phyloP scores from a whole-genome alignment of 164 flowering plant species.

The Stephania cephalantha region DNA sequence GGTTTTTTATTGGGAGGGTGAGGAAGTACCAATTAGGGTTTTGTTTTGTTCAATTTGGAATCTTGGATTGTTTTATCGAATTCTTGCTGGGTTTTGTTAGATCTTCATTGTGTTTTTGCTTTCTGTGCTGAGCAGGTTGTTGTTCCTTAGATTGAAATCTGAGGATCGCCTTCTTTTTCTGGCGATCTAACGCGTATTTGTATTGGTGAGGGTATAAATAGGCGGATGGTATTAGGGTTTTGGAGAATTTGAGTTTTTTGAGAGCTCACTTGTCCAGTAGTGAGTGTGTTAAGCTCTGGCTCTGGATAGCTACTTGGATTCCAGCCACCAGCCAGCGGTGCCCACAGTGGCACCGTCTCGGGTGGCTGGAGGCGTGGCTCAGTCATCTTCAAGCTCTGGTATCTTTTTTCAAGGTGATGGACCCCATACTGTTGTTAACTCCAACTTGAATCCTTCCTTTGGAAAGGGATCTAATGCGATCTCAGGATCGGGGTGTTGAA shows the following conservation, averaged over 20 bases:
- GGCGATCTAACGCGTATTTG: slow-evolving; percentile 1
- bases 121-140: not conserved
- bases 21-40: slow-evolving; percentile 6
- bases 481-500: slow-evolving; percentile 32
- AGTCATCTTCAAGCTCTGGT: slow-evolving; percentile 76
- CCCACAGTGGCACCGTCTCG: slow-evolving; percentile 67
- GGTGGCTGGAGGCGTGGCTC: slow-evolving; percentile 69
- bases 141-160: not conserved
- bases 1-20: not conserved
- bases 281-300: slow-evolving; percentile 31
- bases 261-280: not conserved
- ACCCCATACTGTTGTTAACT: slow-evolving; percentile 39
- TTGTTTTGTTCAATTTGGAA: not conserved
- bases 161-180: not conserved
- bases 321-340: slow-evolving; percentile 55
- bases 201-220: not conserved
- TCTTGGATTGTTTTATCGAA: not conserved
- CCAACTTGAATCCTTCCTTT: slow-evolving; percentile 68
- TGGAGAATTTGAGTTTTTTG: not conserved
- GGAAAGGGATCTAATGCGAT: slow-evolving; percentile 63
- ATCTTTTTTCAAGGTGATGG: slow-evolving; percentile 82
- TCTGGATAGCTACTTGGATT: slow-evolving; percentile 59
- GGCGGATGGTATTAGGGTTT: slow-evolving; percentile 1
- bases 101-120: not conserved
- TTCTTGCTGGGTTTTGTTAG: not conserved